phyloP scores from a whole-genome alignment of 345 rosid genomes.

The Isatis tinctoria region DNA sequence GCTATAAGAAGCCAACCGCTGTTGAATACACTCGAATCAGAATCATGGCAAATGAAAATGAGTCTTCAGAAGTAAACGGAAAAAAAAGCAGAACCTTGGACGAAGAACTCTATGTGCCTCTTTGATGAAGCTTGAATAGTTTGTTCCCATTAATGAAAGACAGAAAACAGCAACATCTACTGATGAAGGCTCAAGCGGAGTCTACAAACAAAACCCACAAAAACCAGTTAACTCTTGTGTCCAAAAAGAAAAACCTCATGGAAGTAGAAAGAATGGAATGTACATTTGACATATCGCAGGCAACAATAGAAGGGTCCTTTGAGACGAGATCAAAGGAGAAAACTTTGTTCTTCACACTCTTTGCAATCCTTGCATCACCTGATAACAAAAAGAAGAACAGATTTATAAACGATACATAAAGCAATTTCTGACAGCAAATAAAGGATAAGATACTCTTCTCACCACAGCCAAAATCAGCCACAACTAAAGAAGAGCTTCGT shows the following conservation, averaged over 20 bases:
- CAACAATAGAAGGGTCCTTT: constrained; percentile 69
- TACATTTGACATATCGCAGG: constrained; percentile 95
- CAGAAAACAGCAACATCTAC: constrained; percentile 87
- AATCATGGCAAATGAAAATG: not conserved
- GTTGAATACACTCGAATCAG: constrained; percentile 12
- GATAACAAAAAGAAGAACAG: too few relatives aligned
- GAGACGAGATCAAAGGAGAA: constrained; percentile 90
- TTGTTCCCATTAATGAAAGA: constrained; percentile 93
- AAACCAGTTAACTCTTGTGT: not conserved
- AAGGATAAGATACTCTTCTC: constrained; percentile 37
- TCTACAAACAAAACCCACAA: constrained; percentile 42
- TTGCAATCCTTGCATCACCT: constrained; percentile 90
- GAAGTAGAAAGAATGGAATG: not conserved
- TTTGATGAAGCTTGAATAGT: constrained; percentile 65
- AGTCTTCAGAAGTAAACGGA: not conserved
- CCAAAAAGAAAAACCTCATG: not conserved
- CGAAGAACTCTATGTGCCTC: constrained; percentile 91
- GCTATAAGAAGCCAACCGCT: constrained; percentile 98
- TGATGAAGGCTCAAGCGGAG: constrained; percentile 59
- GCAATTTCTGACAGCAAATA: not conserved
- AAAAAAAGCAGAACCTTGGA: constrained; percentile 50
- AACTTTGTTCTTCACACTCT: constrained; percentile 83
- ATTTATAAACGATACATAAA: too few relatives aligned
- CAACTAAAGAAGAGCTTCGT: constrained; percentile 61
- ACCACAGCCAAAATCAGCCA: constrained; percentile 99